phyloP scores from a whole-genome alignment of 2,329 filamentous ascomycete species.

The Diplodia seriata region DNA sequence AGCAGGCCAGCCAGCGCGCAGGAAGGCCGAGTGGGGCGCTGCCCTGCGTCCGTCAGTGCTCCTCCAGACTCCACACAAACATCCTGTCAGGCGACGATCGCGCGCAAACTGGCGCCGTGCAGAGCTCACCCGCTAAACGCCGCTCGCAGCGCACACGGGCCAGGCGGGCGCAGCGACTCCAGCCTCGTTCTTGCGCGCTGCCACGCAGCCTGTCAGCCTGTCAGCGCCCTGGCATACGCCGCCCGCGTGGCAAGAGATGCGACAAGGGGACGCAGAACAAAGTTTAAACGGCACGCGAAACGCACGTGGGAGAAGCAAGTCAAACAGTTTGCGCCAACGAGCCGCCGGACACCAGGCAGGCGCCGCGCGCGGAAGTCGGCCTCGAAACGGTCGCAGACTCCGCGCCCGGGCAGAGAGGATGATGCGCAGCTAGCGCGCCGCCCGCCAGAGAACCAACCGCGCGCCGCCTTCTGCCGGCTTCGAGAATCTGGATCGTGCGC shows the following conservation, averaged over 20 bases:
- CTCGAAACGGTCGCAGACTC: slow-evolving; percentile 21
- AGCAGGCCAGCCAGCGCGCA: slow-evolving; percentile 7
- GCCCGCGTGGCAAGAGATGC: slow-evolving; percentile 9
- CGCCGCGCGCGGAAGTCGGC: slow-evolving; percentile 14
- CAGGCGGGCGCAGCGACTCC: background rate
- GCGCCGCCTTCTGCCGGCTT: slow-evolving; percentile 28
- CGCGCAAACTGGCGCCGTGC: slow-evolving; percentile 12
- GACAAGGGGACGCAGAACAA: slow-evolving; percentile 24
- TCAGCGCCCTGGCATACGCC: background rate
- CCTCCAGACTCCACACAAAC: slow-evolving; percentile 26
- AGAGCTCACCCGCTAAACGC: slow-evolving; percentile 16
- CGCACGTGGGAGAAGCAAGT: slow-evolving; percentile 29
- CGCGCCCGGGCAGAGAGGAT: slow-evolving; percentile 11
- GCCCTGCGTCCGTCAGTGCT: slow-evolving; percentile 21
- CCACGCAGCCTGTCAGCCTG: background rate
- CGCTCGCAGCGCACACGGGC: background rate
- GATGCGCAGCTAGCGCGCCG: slow-evolving; percentile 30
- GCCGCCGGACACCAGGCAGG: slow-evolving; percentile 9
- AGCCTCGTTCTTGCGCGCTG: background rate
- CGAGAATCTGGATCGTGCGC: slow-evolving; percentile 31
- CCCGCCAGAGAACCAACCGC: slow-evolving; percentile 10
- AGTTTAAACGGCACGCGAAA: slow-evolving; percentile 12
- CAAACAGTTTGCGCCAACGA: slow-evolving; percentile 24
- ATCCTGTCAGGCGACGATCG: slow-evolving; percentile 27
- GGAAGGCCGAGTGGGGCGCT: slow-evolving; percentile 3